Percentiles rank a stretch among this genome's conserved stretches.
These are phyloP conservation scores for Limonium bicolor DNA, from an alignment of 148 eudicot genomes.

Conservation along the genomic window DNA sequence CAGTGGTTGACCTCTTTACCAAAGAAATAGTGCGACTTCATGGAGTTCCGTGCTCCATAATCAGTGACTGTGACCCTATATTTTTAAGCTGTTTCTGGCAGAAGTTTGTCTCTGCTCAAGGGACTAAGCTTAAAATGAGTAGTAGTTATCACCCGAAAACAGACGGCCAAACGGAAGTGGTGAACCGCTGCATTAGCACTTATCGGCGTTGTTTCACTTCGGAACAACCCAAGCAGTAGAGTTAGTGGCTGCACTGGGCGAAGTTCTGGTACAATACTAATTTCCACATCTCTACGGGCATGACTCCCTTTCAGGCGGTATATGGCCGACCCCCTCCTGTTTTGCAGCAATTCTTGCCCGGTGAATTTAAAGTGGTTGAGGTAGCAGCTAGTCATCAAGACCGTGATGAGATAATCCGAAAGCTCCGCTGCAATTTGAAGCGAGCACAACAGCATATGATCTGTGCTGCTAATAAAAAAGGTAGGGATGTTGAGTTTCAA, in stretches of 20 bases:
- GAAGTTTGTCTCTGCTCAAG: neutral
- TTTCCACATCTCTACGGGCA: slow-evolving; percentile 4
- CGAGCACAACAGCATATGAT: neutral
- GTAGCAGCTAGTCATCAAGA: neutral
- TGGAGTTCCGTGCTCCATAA: neutral
- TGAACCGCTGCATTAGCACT: neutral
- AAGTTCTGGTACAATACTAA: slow-evolving; percentile 3
- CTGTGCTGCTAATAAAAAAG: neutral
- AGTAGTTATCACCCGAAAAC: neutral
- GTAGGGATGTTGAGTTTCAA: neutral
- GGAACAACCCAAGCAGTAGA: slow-evolving; percentile 2
- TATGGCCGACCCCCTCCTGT: slow-evolving; percentile 5
- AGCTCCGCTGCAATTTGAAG: neutral
- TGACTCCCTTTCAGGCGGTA: slow-evolving; percentile 1
- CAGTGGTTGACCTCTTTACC: neutral
- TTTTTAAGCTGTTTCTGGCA: slow-evolving; percentile 2
- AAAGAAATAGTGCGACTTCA: neutral
- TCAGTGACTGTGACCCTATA: neutral
- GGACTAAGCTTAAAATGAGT: neutral
- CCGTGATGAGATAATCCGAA: neutral
- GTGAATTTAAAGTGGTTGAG: neutral
- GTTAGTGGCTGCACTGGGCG: neutral
- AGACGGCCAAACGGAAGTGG: neutral
- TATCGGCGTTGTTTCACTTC: slow-evolving; percentile 2
- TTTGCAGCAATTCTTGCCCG: neutral